phyloP scores from a whole-genome alignment of 2,329 filamentous ascomycete species.

The Alternaria triticimaculans region DNA sequence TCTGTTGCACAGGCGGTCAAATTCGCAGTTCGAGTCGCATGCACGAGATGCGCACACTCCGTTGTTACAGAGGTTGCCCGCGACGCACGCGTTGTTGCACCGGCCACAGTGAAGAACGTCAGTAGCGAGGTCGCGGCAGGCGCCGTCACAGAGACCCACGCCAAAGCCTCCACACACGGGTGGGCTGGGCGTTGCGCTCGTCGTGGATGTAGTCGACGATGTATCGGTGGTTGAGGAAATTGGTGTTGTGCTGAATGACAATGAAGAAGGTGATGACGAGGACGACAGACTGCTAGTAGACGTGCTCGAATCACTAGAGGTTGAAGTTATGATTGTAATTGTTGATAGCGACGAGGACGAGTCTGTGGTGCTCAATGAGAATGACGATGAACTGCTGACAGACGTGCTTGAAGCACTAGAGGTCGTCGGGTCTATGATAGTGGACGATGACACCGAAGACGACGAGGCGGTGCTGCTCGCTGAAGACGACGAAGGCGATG shows the following conservation, averaged over 20 bases:
- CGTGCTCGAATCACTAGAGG: not conserved
- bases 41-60: slow-evolving; percentile 39
- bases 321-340: not conserved
- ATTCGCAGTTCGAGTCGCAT: slow-evolving; percentile 40
- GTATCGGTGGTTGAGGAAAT: slow-evolving; percentile 4
- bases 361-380: not conserved
- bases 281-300: not conserved
- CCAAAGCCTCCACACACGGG: slow-evolving; percentile 22
- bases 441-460: not conserved
- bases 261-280: not conserved
- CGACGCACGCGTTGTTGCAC: slow-evolving; percentile 34
- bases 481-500: slow-evolving; percentile 4
- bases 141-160: slow-evolving; percentile 25
- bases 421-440: not conserved
- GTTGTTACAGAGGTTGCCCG: slow-evolving; percentile 37
- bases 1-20: slow-evolving; percentile 33
- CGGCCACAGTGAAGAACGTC: slow-evolving; percentile 35
- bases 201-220: not conserved
- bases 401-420: not conserved
- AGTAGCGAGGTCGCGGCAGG: slow-evolving; percentile 31
- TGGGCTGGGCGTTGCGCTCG: slow-evolving; percentile 6
- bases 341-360: not conserved
- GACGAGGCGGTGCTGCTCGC: slow-evolving; percentile 1
- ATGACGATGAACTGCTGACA: not conserved
- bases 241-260: not conserved